Base-by-base conservation (phyloP, 2,329 filamentous ascomycete genomes). In the Mycocentrospora acerina region DNA sequence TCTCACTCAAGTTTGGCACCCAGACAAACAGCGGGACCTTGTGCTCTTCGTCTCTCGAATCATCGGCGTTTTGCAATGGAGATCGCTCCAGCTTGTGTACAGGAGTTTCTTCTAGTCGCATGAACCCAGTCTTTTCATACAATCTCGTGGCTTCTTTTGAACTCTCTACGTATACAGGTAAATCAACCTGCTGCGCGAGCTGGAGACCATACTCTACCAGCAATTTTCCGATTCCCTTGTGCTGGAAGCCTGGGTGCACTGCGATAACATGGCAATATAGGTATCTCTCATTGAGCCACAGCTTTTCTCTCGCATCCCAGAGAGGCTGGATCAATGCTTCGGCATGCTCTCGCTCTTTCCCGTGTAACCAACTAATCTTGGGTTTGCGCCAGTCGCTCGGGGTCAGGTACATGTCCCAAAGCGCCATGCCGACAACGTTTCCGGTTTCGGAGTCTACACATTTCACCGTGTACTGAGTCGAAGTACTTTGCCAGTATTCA, bases 121-220 rank as follows among this genome's bases (percentile, higher is more conserved):
- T 57, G 48, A 74, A 77, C 2, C 74, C 74, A 48, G 73, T 63
- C 43, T 70, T 75, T 40, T 68, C 60, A 53, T 77, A 78, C 18
- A 77, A 57, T 7, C 57, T 58, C 25, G 67, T 58, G 0, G 70
- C 71, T 4, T 64, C 62, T 3, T 62, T 67, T 0, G 72, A 74
- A 2, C 72, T 70, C 53, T 77, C 74, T 27, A 76, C 66, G 56
- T 76, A 76, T 4, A 74, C 58, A 4, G 73, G 72, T 19, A 76
- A 42, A 11, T 53, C 53, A 14, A 64, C 53, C 12, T 64, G 49
- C 37, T 71, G 60, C 37, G 67, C 61, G 7, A 60, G 32, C 11
- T 36, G 40, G 10, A 39, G 51, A 6, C 70, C 71, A 56, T 67
- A 73, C 44, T 73, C 57, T 40, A 72, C 68, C 29, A 75, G 55